A percentile compares a stretch with the other conserved stretches of the same genome.
These are phyloP conservation scores for Vitis rotundifolia DNA, from an alignment of 164 flowering plant species.

Conservation along the genomic window DNA sequence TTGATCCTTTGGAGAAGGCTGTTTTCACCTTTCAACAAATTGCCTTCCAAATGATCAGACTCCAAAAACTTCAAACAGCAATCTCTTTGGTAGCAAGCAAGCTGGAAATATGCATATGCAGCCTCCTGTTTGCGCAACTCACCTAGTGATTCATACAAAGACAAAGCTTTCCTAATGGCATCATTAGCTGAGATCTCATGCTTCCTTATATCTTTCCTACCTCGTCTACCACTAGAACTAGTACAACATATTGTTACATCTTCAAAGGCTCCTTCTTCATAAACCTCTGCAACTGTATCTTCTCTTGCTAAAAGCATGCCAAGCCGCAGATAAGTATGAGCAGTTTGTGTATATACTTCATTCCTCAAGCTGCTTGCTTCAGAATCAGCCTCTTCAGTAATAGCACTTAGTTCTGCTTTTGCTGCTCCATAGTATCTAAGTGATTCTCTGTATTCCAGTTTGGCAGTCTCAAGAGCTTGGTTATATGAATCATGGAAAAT, in stretches of 20 bases:
- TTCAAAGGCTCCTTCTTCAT: constrained; percentile 46
- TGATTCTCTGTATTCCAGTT: constrained; percentile 69
- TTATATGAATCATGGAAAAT: constrained; percentile 50
- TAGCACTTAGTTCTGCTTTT: constrained; percentile 48
- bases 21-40: constrained; percentile 43
- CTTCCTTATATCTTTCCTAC: constrained; percentile 45
- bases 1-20: constrained; percentile 57
- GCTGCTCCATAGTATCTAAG: constrained; percentile 82
- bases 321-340: constrained; percentile 87
- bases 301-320: constrained; percentile 92
- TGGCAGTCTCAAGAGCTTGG: constrained; percentile 68
- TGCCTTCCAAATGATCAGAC: constrained; percentile 32
- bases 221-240: constrained; percentile 28
- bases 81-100: constrained; percentile 84
- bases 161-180: constrained; percentile 88
- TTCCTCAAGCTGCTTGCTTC: constrained; percentile 44
- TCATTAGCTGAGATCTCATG: constrained; percentile 88
- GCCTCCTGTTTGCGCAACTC: constrained; percentile 87
- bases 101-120: constrained; percentile 91
- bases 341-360: constrained; percentile 86
- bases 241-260: constrained; percentile 19
- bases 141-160: constrained; percentile 82
- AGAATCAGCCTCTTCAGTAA: constrained; percentile 31
- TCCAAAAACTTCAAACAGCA: constrained; percentile 74
- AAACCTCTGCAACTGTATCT: constrained; percentile 53